Evolutionary conservation across 352 stramenopile genomes (phyloP).

Genomic region (Aphanomyces astaci): DNA sequence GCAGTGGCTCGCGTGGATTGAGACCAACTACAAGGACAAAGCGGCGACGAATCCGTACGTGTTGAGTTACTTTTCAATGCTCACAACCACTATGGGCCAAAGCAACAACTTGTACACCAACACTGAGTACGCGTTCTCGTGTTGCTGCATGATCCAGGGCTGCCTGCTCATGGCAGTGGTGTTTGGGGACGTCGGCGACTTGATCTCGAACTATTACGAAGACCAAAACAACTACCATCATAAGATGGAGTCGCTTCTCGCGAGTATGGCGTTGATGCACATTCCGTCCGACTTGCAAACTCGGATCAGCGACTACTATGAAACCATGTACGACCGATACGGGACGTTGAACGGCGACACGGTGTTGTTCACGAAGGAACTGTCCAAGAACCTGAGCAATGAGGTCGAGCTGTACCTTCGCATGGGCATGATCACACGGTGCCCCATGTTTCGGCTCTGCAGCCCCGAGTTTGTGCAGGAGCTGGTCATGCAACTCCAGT

Average conservation of each 20-base stretch:
- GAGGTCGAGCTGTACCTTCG: constrained; percentile 76
- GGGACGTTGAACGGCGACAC: constrained; percentile 67
- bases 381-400: constrained; percentile 71
- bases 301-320: constrained; percentile 78
- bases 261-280: constrained; percentile 76
- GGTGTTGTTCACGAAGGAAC: constrained; percentile 64
- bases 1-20: constrained; percentile 34
- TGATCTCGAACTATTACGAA: constrained; percentile 83
- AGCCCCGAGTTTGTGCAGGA: constrained; percentile 75
- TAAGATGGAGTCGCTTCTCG: constrained; percentile 84
- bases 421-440: constrained; percentile 83
- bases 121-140: constrained; percentile 61
- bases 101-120: constrained; percentile 65
- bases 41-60: constrained; percentile 45
- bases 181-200: constrained; percentile 78
- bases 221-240: constrained; percentile 73
- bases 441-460: constrained; percentile 74
- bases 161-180: constrained; percentile 74
- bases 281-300: constrained; percentile 70
- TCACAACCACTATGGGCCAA: constrained; percentile 75
- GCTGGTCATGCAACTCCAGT: constrained; percentile 69
- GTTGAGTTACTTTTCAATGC: constrained; percentile 47
- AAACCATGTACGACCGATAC: constrained; percentile 77
- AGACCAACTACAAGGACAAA: constrained; percentile 32
- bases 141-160: constrained; percentile 59